phyloP scores from a whole-genome alignment of 306 rosid genomes.

The Fragaria ananassa region DNA sequence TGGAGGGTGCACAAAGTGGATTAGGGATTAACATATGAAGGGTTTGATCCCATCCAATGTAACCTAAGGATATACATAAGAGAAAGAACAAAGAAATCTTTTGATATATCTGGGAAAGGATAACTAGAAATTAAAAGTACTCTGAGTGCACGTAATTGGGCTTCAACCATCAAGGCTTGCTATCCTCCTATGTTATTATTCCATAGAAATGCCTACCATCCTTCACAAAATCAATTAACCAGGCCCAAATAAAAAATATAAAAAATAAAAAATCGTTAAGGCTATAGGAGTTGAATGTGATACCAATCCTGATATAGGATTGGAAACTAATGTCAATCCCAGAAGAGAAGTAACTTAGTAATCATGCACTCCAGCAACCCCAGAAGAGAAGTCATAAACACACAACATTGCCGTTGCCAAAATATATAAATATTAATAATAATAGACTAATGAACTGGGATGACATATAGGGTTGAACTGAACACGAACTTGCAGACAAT shows the following conservation, averaged over 20 bases:
- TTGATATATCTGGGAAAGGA: neutral
- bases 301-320: neutral
- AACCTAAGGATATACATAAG: neutral
- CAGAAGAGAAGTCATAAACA: neutral
- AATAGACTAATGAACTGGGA: slow-evolving; percentile 26
- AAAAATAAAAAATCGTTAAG: neutral
- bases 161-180: neutral
- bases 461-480: slow-evolving; percentile 33
- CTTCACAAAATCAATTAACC: neutral
- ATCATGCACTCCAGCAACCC: neutral
- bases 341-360: too few relatives aligned
- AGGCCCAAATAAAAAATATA: too few relatives aligned
- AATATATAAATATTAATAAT: too few relatives aligned
- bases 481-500: slow-evolving; percentile 52
- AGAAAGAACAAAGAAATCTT: neutral
- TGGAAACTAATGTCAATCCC: neutral
- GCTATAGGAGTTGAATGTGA: neutral
- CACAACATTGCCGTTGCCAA: neutral
- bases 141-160: neutral
- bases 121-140: neutral
- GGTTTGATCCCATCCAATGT: neutral
- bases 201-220: neutral
- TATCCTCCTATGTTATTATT: neutral
- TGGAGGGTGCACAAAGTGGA: neutral
- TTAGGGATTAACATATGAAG: neutral